Evolutionary conservation across 2,329 filamentous ascomycete genomes (phyloP), one percentile per base, ranked within the genome.

Genomic region (Aspergillus eucalypticola): DNA sequence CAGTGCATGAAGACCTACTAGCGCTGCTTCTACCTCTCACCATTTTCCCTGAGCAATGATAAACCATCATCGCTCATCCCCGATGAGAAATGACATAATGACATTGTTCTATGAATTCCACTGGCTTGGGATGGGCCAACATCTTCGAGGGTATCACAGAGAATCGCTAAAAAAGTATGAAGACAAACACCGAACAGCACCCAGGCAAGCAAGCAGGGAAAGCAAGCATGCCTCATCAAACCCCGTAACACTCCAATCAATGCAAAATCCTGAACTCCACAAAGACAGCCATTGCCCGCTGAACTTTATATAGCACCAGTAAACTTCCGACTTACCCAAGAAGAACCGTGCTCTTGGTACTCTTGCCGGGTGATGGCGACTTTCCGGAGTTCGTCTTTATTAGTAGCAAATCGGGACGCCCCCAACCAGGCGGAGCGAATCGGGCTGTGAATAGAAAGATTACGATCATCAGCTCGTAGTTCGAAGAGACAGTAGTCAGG

Each of bases 351-450:
- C 75, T 99, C 95, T 54, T 95, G 87, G 74, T 99, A 99, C 72
- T 99, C 92, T 62, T 90, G 85, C 72, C 90, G 91, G 0, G 91
- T 95, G n/a, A 97, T 90, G 2, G 87, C 84, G 11, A 92, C 76
- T 52, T 83, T 83, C 61, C 87, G 83, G 54, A 96, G 65, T 54
- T 81, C 80, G 41, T 90, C 83, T 44, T 82, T 81, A 68, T 93
- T 88, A 54, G 79, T 85, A 0, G 92, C 92, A 58, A 97, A 81
- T 60, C 87, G 84, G 21, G 90, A 90, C n/a, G 88, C 94, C 15
- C 95, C 95, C 11, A 87, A 78, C 94, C 94, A 99, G 0, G 90
- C 92, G 64, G 88, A 91, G 23, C 86, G 88, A 66, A 96, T 83
- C 0, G 94, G 91, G 69, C 79, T 81, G 59, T 60, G 65, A 38